Conservation (phyloP, 345 rosid genomes). For the Turritis glabra region DNA sequence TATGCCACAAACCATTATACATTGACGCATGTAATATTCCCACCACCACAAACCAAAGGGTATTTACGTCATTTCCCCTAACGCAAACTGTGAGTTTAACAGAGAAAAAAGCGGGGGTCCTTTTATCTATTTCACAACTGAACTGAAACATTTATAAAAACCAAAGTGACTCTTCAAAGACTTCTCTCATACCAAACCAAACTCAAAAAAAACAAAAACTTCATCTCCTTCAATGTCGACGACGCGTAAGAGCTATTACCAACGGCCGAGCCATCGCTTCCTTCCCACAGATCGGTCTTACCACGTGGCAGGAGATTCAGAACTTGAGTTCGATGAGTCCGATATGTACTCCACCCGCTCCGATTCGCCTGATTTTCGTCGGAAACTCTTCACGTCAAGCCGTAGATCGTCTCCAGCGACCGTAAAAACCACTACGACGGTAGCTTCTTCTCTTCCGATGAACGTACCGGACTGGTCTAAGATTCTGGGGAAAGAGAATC, state of each 20-base stretch:
- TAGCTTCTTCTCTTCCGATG: conserved; percentile 27
- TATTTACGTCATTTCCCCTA: background rate
- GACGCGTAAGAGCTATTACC: conserved; percentile 37
- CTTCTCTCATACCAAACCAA: conserved; percentile 16
- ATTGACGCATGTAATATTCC: background rate
- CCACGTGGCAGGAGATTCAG: conserved; percentile 2
- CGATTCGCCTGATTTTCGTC: conserved; percentile 19
- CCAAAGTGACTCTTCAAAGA: background rate
- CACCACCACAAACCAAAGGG: background rate
- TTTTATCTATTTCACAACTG: conserved; percentile 7
- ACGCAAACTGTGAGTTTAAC: background rate
- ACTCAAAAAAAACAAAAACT: background rate
- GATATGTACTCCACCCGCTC: conserved; percentile 26
- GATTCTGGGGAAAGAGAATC: conserved; percentile 31
- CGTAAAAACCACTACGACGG: background rate
- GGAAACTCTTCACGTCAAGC: background rate
- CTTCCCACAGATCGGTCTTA: conserved; percentile 35
- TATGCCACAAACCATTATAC: background rate
- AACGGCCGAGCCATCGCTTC: conserved; percentile 45
- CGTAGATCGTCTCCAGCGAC: background rate
- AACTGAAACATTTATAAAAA: conserved; percentile 21
- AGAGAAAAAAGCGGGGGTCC: background rate
- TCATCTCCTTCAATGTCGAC: conserved; percentile 46
- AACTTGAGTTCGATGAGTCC: conserved; percentile 40
- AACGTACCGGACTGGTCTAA: conserved; percentile 41